Evolutionary conservation across 345 rosid species (phyloP).

Genomic region (Lepidium sativum): DNA sequence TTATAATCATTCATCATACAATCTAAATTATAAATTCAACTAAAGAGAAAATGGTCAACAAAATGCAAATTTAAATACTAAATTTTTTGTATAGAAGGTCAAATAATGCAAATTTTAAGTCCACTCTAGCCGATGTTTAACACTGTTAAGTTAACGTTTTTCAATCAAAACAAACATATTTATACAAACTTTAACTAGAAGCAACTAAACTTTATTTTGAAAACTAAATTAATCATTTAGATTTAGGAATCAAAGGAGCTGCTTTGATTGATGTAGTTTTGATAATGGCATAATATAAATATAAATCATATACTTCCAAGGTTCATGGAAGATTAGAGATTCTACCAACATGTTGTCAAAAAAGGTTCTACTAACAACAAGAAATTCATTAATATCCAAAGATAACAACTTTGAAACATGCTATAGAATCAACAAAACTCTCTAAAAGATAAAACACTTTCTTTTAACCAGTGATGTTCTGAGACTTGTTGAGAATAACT

Average conservation of each 20-base stretch:
- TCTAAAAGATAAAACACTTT: not conserved
- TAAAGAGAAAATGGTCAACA: too few species aligned
- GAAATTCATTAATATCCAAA: slow-evolving; percentile 9
- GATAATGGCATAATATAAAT: not conserved
- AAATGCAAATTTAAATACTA: too few species aligned
- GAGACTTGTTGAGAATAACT: slow-evolving; percentile 60
- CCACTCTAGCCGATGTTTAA: too few species aligned
- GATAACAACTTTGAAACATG: slow-evolving; percentile 9
- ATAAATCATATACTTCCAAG: not conserved
- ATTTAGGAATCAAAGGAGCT: not conserved
- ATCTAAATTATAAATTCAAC: too few species aligned
- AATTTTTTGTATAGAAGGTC: too few species aligned
- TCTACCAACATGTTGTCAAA: slow-evolving; percentile 1
- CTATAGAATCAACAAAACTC: slow-evolving; percentile 10
- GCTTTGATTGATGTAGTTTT: not conserved
- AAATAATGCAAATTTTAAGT: too few species aligned
- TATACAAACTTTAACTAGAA: too few species aligned
- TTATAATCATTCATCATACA: too few species aligned
- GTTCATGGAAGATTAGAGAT: slow-evolving; percentile 2
- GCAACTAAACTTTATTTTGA: too few species aligned
- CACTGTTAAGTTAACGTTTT: too few species aligned
- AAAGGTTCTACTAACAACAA: slow-evolving; percentile 1
- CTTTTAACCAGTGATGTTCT: slow-evolving; percentile 33
- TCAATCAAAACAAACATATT: too few species aligned
- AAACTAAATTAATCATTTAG: too few species aligned